These are phyloP conservation scores for Plasmodium coatneyi DNA, from an alignment of 169 alveolate species.

Conservation along the genomic window DNA sequence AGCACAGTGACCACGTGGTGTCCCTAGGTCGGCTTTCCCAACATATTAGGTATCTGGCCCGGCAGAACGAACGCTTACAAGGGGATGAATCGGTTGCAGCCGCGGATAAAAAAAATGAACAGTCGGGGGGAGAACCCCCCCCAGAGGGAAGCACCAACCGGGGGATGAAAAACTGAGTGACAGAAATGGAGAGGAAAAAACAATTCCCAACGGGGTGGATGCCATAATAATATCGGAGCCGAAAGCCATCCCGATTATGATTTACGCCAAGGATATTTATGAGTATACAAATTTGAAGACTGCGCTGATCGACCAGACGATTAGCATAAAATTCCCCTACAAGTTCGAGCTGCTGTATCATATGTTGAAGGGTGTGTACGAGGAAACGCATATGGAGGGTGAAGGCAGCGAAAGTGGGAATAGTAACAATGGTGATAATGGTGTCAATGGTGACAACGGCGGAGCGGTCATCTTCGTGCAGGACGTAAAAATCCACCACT, in stretches of 20 bases:
- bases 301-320: slow-evolving; percentile 78
- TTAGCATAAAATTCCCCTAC: slow-evolving; percentile 76
- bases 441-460: not conserved
- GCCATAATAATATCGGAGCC: slow-evolving; percentile 77
- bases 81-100: not conserved
- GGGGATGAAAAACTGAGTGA: not conserved
- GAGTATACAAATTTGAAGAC: slow-evolving; percentile 75
- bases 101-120: not conserved
- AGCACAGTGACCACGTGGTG: slow-evolving; percentile 40
- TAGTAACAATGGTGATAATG: not conserved
- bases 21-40: slow-evolving; percentile 37
- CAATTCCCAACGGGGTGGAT: slow-evolving; percentile 32
- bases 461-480: slow-evolving; percentile 20
- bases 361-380: slow-evolving; percentile 77
- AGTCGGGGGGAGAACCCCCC: not conserved
- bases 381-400: slow-evolving; percentile 64
- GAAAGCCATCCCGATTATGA: slow-evolving; percentile 31
- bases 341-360: slow-evolving; percentile 69
- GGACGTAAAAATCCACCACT: slow-evolving; percentile 37
- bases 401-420: slow-evolving; percentile 24
- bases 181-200: not conserved
- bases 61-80: not conserved
- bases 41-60: slow-evolving; percentile 21
- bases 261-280: slow-evolving; percentile 80
- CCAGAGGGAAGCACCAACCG: not conserved